Evolutionary conservation across 2,329 filamentous ascomycete genomes (phyloP).

Genomic region (Xylaria sp.): DNA sequence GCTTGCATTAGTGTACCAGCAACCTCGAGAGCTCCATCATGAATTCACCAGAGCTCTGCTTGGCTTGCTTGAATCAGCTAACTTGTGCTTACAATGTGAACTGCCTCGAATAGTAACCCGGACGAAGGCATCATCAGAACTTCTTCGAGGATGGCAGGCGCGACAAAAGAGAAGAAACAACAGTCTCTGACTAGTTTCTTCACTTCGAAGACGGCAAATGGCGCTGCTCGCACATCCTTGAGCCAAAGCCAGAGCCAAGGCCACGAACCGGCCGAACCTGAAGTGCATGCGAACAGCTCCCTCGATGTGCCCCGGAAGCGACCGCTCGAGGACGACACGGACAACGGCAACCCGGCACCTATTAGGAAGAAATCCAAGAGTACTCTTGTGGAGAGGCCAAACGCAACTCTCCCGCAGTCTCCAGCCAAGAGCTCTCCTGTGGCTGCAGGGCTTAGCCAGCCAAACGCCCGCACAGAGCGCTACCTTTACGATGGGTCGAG

Average conservation of each 20-base stretch:
- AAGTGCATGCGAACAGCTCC: conserved; percentile 45
- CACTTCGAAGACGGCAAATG: conserved; percentile 68
- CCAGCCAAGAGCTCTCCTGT: conserved; percentile 38
- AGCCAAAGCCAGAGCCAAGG: conserved; percentile 8
- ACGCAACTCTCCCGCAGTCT: conserved; percentile 55
- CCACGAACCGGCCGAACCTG: conserved; percentile 42
- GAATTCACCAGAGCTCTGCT: conserved; percentile 22
- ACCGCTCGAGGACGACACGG: conserved; percentile 60
- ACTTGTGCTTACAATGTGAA: conserved; percentile 27
- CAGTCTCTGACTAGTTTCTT: conserved; percentile 90
- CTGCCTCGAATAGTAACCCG: conserved; percentile 1
- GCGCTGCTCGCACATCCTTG: conserved; percentile 50
- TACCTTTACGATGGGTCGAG: conserved; percentile 62
- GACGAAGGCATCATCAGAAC: conserved; percentile 4
- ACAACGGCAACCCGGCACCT: conserved; percentile 56
- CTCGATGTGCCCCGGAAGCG: conserved; percentile 59
- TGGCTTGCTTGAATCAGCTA: not conserved
- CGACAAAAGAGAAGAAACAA: conserved; percentile 72
- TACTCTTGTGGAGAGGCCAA: conserved; percentile 55
- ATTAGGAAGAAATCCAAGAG: conserved; percentile 61
- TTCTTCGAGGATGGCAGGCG: conserved; percentile 51
- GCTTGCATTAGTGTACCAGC: conserved; percentile 36
- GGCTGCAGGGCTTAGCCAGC: conserved; percentile 41
- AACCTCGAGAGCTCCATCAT: conserved; percentile 32
- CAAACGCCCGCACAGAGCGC: conserved; percentile 59